Conservation (phyloP, 1,284 basidiomycete species). For the Rhodotorula sp. region DNA sequence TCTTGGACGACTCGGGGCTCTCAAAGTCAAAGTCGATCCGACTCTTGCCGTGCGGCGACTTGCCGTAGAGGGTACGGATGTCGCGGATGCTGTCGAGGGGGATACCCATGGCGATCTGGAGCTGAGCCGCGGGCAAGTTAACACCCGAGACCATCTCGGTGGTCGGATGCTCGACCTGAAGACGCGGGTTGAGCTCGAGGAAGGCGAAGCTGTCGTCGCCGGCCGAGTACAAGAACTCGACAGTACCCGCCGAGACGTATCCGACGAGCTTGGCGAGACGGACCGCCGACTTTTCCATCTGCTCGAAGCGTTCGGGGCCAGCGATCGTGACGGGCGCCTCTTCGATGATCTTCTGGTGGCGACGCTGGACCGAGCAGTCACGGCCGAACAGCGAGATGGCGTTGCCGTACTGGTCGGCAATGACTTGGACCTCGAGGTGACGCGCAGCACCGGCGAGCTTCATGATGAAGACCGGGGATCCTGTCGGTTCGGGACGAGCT, state of each 20-base stretch:
- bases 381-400: slow-evolving; percentile 98
- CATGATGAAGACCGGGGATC: slow-evolving; percentile 99
- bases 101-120: slow-evolving; percentile 98
- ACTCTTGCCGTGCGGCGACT: slow-evolving; percentile 77
- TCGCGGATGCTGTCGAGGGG: slow-evolving; percentile 93
- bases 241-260: slow-evolving; percentile 97
- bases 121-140: slow-evolving; percentile 94
- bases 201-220: slow-evolving; percentile 93
- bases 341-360: slow-evolving; percentile 99
- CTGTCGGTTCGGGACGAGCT: slow-evolving; percentile 51
- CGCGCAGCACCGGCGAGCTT: slow-evolving; percentile 97
- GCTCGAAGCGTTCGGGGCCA: slow-evolving; percentile 79
- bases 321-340: slow-evolving; percentile 99
- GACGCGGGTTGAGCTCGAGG: slow-evolving; percentile 97
- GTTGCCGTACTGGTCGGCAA: slow-evolving; percentile 99
- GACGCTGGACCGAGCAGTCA: slow-evolving; percentile 98
- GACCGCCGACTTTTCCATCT: slow-evolving; percentile 98
- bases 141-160: slow-evolving; percentile 99
- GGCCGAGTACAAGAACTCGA: slow-evolving; percentile 89
- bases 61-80: slow-evolving; percentile 94
- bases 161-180: slow-evolving; percentile 98
- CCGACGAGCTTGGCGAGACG: slow-evolving; percentile 96
- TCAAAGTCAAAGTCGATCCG: slow-evolving; percentile 97
- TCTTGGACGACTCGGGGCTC: slow-evolving; percentile 77
- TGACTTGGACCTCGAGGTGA: slow-evolving; percentile 95